These are phyloP conservation scores for Penicillium oxalicum DNA, from an alignment of 2,329 filamentous ascomycete genomes.

Conservation along the genomic window DNA sequence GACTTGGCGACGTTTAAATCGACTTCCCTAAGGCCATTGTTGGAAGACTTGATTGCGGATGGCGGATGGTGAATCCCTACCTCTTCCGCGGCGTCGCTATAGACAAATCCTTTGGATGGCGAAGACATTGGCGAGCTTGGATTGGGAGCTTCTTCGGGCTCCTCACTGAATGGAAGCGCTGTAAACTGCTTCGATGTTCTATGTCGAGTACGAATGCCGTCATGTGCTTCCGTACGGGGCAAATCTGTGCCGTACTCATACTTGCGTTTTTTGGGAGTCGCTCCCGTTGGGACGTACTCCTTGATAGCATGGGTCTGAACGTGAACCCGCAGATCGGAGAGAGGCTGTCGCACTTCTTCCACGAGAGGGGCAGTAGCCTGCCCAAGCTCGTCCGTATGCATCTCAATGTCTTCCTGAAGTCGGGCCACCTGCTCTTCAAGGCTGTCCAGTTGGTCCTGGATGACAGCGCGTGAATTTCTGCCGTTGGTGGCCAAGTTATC, in stretches of 20 bases:
- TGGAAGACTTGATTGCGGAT: conserved; percentile 30
- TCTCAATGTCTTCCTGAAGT: conserved; percentile 62
- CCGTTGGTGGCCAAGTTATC: conserved; percentile 60
- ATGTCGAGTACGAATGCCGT: conserved; percentile 50
- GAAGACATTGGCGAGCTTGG: conserved; percentile 28
- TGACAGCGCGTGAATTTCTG: conserved; percentile 64
- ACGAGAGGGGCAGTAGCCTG: conserved; percentile 57
- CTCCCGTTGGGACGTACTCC: conserved; percentile 79
- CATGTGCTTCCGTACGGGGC: conserved; percentile 65
- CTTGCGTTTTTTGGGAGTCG: conserved; percentile 72
- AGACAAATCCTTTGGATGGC: conserved; percentile 49
- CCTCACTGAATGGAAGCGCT: conserved; percentile 28
- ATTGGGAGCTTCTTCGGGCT: conserved; percentile 18
- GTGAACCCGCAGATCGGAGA: conserved; percentile 64
- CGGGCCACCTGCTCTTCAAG: conserved; percentile 63
- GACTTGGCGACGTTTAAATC: conserved; percentile 44
- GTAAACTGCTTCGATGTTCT: conserved; percentile 37
- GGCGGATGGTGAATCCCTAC: conserved; percentile 29
- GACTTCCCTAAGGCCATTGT: conserved; percentile 47
- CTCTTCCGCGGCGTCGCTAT: conserved; percentile 44
- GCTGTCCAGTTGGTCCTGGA: conserved; percentile 63
- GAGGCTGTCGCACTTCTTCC: conserved; percentile 58
- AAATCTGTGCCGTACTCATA: conserved; percentile 77
- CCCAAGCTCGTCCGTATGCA: conserved; percentile 54
- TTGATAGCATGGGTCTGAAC: conserved; percentile 60